Evolutionary conservation across 2,329 filamentous ascomycete species (phyloP), one percentile per base, ranked within the genome.

Genomic region (Fusarium abutilonis): DNA sequence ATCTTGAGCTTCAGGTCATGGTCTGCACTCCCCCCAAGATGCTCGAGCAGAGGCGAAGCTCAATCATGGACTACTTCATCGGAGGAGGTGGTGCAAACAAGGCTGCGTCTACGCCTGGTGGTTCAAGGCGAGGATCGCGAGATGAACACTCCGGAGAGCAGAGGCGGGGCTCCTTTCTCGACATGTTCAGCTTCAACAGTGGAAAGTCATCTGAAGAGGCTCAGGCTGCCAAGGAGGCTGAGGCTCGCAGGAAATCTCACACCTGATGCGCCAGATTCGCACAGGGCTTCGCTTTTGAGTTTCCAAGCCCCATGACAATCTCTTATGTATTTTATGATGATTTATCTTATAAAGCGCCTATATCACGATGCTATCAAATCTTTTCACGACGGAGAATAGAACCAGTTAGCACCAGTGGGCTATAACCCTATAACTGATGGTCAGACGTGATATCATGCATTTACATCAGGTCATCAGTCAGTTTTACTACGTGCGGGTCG

Each of bases 1-100:
- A 63, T 29, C 40, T 65, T 6, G 62, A 65, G 49, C 62, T 65
- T 6, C 62, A 65, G 29, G 44, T 66, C 48, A 65, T 65, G 62
- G 62, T 65, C 21, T 59, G 39, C 28, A 14, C 32, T 1, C 62
- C 62, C 0, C 62, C 62, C 35, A 64, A 56, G 19, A 45, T 36
- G 9, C 46, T 64, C 4, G 62, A 65, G 39, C 48, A 64, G 47
- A 52, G 62, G 31, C 50, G 58, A 13, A 57, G 62, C 21, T 66
- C 62, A 4, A 44, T 65, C 17, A 66, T 66, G 62, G 62, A 63
- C 23, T 66, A 57, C 38, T 19, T 56, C 15, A 29, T 7, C 28
- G 52, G 41, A 6, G 34, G 31, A 10, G 44, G 44, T 38, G n/a
- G 39, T 3, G 29, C 29, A 2, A 45, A 23, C 9, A 64, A 47